Base-by-base conservation (phyloP, 75 land plant genomes). In the Pinus tabuliformis region DNA sequence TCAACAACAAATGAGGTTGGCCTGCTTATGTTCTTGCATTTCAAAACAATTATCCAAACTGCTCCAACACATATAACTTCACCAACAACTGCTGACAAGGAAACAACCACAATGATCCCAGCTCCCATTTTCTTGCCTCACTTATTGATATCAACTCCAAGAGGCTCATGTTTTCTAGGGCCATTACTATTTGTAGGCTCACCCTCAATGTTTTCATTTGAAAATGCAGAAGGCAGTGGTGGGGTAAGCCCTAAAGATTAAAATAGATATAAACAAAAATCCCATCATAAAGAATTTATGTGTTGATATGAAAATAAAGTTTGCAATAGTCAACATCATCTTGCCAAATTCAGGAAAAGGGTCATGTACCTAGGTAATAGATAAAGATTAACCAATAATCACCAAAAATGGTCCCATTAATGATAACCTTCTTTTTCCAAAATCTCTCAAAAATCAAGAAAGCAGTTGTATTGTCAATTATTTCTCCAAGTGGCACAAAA, bases 321-420 rank as follows among this genome's bases (percentile, higher is more conserved):
- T n/a, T 24, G 17, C 28, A 17, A 54, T 5, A 42, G 8, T 59
- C 52, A 39, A 33, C 5, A 78, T 58, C 36, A 45, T 28, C 42
- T 30, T 33, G 37, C 28, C 22, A 65, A 18, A 39, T 18, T 45
- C 52, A 6, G 52, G 7, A 58, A 65, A 12, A 42, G 13, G 62
- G 75, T 42, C 37, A 42, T 61, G 45, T 39, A 95, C 98, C 98
- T 93, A 90, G 98, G 80, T 95, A 95, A 1, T 58, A 75, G 56
- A 95, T 88, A 76, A 81, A 89, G 66, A 89, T 12, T 30, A 93
- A 93, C 57, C 79, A 80, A 76, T 95, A 95, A 61, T 77, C 80
- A 37, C 98, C 96, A 77, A 89, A 95, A 8, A 79, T 74, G 14
- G 89, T 79, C 77, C 74, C 16, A 56, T 87, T 87, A 62, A 95